These are phyloP conservation scores for Lomentospora prolificans DNA, from an alignment of 2,329 filamentous ascomycete genomes.

Conservation along the genomic window DNA sequence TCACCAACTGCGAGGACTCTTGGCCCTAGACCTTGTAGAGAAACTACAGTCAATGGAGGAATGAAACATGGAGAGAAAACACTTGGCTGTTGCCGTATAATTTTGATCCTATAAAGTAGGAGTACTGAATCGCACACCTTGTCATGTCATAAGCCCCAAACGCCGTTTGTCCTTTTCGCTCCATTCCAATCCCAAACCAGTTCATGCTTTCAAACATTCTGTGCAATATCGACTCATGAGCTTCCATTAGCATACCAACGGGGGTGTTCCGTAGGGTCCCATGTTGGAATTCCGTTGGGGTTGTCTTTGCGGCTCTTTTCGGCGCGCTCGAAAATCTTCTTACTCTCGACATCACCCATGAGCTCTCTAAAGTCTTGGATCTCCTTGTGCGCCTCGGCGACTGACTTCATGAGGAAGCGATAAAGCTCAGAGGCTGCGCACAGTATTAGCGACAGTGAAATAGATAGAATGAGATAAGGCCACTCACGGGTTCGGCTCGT, in stretches of 20 bases:
- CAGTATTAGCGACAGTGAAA: constrained; percentile 13
- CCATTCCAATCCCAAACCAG: neutral
- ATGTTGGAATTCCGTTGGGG: constrained; percentile 46
- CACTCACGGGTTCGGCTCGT: constrained; percentile 31
- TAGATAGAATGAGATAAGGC: constrained; percentile 26
- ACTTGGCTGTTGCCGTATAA: neutral
- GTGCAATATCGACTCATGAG: neutral
- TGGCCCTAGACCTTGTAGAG: no score
- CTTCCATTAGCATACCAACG: constrained; percentile 33
- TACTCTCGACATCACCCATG: constrained; percentile 35
- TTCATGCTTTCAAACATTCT: neutral
- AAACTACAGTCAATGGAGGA: no score
- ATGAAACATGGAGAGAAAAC: no score
- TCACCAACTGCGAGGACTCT: no score
- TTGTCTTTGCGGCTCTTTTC: constrained; percentile 43
- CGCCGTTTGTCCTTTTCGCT: neutral
- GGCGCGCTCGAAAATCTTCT: constrained; percentile 41
- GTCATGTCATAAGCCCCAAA: neutral
- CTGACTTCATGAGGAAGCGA: constrained; percentile 35
- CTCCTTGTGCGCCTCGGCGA: constrained; percentile 37
- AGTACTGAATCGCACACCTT: no score
- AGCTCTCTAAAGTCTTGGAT: constrained; percentile 40
- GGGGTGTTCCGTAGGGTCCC: constrained; percentile 49
- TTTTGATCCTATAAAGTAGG: no score
- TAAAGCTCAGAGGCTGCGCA: constrained; percentile 40